Conservation (phyloP, 2,329 filamentous ascomycete species). For the Pseudocercospora vitis region DNA sequence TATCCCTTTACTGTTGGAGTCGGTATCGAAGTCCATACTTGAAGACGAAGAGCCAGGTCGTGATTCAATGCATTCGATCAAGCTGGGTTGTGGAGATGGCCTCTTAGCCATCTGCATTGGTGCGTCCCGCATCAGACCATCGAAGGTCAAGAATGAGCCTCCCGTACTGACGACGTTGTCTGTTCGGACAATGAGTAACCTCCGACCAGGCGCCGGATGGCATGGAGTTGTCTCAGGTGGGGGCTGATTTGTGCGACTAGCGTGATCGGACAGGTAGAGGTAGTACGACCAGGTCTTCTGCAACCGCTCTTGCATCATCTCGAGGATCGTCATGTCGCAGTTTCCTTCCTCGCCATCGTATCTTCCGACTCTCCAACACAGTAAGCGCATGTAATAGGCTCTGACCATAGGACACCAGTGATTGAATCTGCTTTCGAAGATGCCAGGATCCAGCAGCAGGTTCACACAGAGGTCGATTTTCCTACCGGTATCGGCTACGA, state of each 20-base stretch:
- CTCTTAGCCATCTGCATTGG: slow-evolving; percentile 35
- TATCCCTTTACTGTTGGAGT: slow-evolving; percentile 34
- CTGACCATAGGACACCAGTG: slow-evolving; percentile 97
- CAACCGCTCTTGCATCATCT: slow-evolving; percentile 65
- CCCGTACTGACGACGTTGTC: slow-evolving; percentile 61
- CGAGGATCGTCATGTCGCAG: slow-evolving; percentile 57
- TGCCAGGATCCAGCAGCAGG: slow-evolving; percentile 71
- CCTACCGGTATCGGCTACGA: slow-evolving; percentile 63
- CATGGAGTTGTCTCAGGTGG: slow-evolving; percentile 77
- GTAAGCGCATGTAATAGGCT: slow-evolving; percentile 84
- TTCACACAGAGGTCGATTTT: slow-evolving; percentile 70
- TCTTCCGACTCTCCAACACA: slow-evolving; percentile 86
- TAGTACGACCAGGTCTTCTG: slow-evolving; percentile 77
- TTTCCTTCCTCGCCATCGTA: slow-evolving; percentile 61
- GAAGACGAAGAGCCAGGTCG: slow-evolving; percentile 33
- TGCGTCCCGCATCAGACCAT: slow-evolving; percentile 54
- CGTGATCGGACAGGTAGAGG: slow-evolving; percentile 68
- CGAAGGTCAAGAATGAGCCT: slow-evolving; percentile 62
- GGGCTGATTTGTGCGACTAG: slow-evolving; percentile 57
- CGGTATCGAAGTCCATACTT: slow-evolving; percentile 30
- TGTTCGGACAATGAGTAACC: slow-evolving; percentile 84
- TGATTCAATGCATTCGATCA: slow-evolving; percentile 32
- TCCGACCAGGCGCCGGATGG: slow-evolving; percentile 78
- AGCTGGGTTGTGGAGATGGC: slow-evolving; percentile 34
- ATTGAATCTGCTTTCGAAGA: slow-evolving; percentile 81